Conservation (phyloP, 2,329 filamentous ascomycete species). For the Pseudocercospora crystallina region DNA sequence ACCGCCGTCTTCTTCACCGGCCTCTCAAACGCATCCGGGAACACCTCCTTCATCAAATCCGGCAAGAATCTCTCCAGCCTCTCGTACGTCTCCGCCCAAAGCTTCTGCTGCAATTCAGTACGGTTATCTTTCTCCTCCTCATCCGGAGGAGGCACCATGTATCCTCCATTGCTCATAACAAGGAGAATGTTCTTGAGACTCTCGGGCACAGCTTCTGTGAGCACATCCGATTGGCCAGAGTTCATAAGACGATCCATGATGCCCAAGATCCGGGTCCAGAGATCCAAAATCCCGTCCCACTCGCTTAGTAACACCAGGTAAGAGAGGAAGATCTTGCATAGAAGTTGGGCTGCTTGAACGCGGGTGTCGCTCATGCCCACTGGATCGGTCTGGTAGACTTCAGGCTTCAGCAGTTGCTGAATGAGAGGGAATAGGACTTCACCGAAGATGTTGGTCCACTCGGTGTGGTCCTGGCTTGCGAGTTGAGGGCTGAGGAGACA, state of each 20-base stretch:
- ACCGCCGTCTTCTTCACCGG: not conserved
- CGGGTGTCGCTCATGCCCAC: constrained; percentile 94
- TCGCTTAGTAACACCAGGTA: constrained; percentile 82
- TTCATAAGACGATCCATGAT: constrained; percentile 97
- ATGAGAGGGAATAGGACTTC: constrained; percentile 94
- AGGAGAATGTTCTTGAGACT: constrained; percentile 94
- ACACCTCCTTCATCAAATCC: constrained; percentile 58
- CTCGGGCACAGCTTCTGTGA: constrained; percentile 94
- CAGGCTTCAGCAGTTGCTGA: constrained; percentile 81
- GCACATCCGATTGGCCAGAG: constrained; percentile 67
- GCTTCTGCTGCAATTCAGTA: constrained; percentile 49
- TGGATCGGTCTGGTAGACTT: constrained; percentile 88
- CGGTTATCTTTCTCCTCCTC: constrained; percentile 40
- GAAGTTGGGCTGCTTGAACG: constrained; percentile 82
- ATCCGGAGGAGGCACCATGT: constrained; percentile 66
- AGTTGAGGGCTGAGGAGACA: constrained; percentile 82
- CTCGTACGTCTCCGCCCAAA: constrained; percentile 63
- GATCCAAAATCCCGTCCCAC: constrained; percentile 83
- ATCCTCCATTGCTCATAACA: constrained; percentile 89
- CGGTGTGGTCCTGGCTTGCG: constrained; percentile 75
- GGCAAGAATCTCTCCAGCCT: constrained; percentile 62
- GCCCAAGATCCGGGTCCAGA: constrained; percentile 92
- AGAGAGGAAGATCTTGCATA: constrained; percentile 94
- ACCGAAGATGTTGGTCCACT: constrained; percentile 90
- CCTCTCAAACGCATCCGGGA: constrained; percentile 46